Base-by-base conservation (phyloP, 257 asterid genomes). In the Ajuga chamaepitys region DNA sequence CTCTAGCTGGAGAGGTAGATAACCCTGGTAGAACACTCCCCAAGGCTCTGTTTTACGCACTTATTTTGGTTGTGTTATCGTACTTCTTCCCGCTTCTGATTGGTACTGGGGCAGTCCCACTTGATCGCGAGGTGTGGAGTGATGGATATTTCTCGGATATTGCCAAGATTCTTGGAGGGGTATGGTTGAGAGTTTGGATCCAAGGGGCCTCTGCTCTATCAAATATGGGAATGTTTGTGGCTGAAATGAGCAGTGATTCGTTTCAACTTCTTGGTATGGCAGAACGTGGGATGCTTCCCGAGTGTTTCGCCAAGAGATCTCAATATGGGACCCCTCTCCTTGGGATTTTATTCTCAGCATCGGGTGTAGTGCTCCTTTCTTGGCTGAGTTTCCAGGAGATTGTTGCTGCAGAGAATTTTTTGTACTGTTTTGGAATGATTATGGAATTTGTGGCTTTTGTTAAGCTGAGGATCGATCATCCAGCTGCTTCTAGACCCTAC, bases 191-290 rank as follows among this genome's bases (percentile, higher is more conserved):
- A 62, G 65, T 55, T 17, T 87, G 89, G 89, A 51, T 87, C 20
- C 95, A 84, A 69, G 92, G 82, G 52, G 95, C 86, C 48, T 71
- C 89, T 2, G 86, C 92, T 11, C 62, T 87, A 35, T 87, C 95
- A 14, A 87, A 87, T 52, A 84, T 85, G 92, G 95, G 95, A 17
- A 82, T 79, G 89, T 85, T 85, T 67, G 70, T 85, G 51, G 87
- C 92, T 1, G 95, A 87, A 67, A 87, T 82, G 91, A 82, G 91
- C 67, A 83, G 89, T 3, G 89, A 87, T 77, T 87, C 92, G 3
- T 87, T 81, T 65, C 92, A 81, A 34, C 92, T 84, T 79, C 83
- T 84, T 18, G 92, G 95, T 12, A 87, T 85, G 89, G 88, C 95
- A 0, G 89, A 87, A 54, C 67, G 80, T 1, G 86, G 92, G 48